phyloP scores from a whole-genome alignment of 768 basidiomycete species.

The Lyophyllum shimeji region DNA sequence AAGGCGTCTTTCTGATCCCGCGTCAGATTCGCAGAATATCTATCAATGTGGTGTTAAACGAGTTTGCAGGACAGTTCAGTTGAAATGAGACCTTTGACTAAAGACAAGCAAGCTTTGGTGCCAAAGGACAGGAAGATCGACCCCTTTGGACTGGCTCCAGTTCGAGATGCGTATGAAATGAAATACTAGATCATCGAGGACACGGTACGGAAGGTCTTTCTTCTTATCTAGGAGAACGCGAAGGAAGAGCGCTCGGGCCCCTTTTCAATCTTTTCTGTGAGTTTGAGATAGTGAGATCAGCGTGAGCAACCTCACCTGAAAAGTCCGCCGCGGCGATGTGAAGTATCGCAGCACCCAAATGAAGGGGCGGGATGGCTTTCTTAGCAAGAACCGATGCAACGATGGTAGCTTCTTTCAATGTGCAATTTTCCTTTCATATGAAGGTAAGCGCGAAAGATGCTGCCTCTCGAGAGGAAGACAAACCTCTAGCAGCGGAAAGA shows the following conservation, averaged over 20 bases:
- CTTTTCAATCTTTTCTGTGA: neutral
- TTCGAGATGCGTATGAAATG: conserved; percentile 2
- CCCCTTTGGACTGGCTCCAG: neutral
- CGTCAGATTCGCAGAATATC: neutral
- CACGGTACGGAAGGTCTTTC: conserved; percentile 1
- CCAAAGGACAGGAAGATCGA: neutral
- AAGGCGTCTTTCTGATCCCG: neutral
- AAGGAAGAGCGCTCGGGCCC: neutral
- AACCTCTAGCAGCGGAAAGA: neutral
- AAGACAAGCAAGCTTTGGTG: neutral
- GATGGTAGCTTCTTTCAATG: neutral
- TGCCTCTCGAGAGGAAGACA: neutral
- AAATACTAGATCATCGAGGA: neutral
- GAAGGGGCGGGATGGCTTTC: neutral
- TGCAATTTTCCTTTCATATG: neutral
- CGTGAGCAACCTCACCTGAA: neutral
- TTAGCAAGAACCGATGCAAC: neutral
- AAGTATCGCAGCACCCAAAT: neutral
- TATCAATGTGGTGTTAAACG: neutral
- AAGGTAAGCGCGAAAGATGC: neutral
- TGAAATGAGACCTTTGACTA: neutral
- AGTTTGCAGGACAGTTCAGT: neutral
- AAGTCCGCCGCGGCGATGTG: neutral
- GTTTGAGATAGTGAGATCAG: neutral
- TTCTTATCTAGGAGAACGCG: conserved; percentile 1